These are phyloP conservation scores for Lojkania enalia DNA, from an alignment of 2,329 filamentous ascomycete genomes.

Conservation along the genomic window DNA sequence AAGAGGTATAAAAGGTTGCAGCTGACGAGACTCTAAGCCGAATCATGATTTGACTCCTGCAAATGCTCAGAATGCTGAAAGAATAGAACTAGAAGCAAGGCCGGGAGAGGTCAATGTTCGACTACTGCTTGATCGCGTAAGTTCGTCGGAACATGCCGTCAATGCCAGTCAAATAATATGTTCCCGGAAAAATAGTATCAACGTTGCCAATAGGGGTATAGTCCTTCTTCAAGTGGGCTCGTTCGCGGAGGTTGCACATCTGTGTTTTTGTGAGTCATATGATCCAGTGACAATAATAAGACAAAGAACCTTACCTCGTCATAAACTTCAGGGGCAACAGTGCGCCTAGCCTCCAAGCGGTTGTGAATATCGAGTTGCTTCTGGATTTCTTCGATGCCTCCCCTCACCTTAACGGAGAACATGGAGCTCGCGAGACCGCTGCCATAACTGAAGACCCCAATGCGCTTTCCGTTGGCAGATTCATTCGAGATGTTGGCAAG, in stretches of 20 bases:
- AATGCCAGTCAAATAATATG: slow-evolving; percentile 56
- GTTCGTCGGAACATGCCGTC: slow-evolving; percentile 56
- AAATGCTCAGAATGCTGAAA: slow-evolving; percentile 41
- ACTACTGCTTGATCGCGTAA: slow-evolving; percentile 55
- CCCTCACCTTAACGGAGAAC: slow-evolving; percentile 54
- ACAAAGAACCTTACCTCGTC: slow-evolving; percentile 45
- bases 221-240: slow-evolving; percentile 55
- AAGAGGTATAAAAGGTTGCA: slow-evolving; percentile 25
- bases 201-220: slow-evolving; percentile 51
- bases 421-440: slow-evolving; percentile 56
- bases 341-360: slow-evolving; percentile 50
- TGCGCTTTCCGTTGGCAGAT: slow-evolving; percentile 54
- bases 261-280: slow-evolving; percentile 34
- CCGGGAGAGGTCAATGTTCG: background rate
- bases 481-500: slow-evolving; percentile 51
- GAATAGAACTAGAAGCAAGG: slow-evolving; percentile 1
- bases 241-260: slow-evolving; percentile 58
- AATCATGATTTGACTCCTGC: slow-evolving; percentile 37
- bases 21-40: slow-evolving; percentile 31
- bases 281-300: slow-evolving; percentile 11
- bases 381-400: slow-evolving; percentile 51
- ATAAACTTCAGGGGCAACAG: slow-evolving; percentile 54
- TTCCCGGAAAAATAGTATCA: slow-evolving; percentile 51
- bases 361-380: slow-evolving; percentile 53
- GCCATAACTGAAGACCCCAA: slow-evolving; percentile 58